Evolutionary conservation across 2,329 filamentous ascomycete genomes (phyloP), one percentile per base, ranked within the genome.

Genomic region (Plenodomus lindquistii): DNA sequence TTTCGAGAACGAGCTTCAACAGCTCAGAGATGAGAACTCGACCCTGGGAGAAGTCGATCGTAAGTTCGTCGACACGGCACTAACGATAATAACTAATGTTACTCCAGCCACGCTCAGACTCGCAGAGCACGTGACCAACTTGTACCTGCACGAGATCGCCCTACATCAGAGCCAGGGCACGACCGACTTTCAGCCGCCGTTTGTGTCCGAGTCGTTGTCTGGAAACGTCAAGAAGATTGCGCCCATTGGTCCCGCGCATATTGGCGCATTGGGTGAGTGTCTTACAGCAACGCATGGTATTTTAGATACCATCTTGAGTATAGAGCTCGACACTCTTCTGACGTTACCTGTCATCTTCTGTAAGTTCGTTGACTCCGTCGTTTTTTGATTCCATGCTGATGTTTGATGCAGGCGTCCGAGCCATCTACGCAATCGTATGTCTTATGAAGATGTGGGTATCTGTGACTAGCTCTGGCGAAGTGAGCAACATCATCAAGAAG

Each of bases 371-470:
- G 1, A 21, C 3, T 1, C 19, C n/a, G n/a, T 13, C 2, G 8
- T 16, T 10, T 11, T 5, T n/a, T 10, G 13, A 49, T 65, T 4
- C 63, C 55, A 38, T 64, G 7, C 43, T 55, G 47, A 57, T 18
- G 5, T 31, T 1, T n/a, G n/a, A 13, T 21, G 2, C 37, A 73
- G 71, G 82, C 60, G 80, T 83, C 16, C 77, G 81, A 31, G 76
- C 79, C 39, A 78, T 80, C 10, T 84, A 84, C 59, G 79, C 81
- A 13, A 75, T 81, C 18, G 79, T 84, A 5, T 78, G 83, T 24
- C 72, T 85, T 7, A 82, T 84, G 69, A 84, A 84, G 59, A 78
- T 85, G 73, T 82, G 81, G 67, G 80, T 82, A 40, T 79, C 80
- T 1, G 75, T 79, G 6, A 77, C 74, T 3, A 73, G 71, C n/a